These are phyloP conservation scores for Yamadazyma phyllophila DNA, from an alignment of 805 yeast species.

Conservation along the genomic window DNA sequence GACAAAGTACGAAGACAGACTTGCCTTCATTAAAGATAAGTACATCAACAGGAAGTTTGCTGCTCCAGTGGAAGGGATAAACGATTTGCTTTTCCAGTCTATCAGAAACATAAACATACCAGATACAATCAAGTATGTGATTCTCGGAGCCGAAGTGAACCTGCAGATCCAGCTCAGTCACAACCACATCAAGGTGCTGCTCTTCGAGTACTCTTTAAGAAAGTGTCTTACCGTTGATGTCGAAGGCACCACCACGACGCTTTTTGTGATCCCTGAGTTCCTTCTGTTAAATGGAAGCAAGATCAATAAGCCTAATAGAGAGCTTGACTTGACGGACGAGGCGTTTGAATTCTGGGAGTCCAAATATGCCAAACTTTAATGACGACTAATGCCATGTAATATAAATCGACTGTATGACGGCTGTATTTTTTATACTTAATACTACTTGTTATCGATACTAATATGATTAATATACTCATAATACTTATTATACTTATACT, in stretches of 20 bases:
- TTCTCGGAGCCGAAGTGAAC: slow-evolving; percentile 49
- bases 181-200: slow-evolving; percentile 17
- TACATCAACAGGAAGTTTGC: slow-evolving; percentile 56
- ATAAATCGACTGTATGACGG: too few species aligned
- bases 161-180: slow-evolving; percentile 29
- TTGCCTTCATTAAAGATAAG: slow-evolving; percentile 62
- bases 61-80: slow-evolving; percentile 18
- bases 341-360: slow-evolving; percentile 57
- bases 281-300: slow-evolving; percentile 55
- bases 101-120: slow-evolving; percentile 49
- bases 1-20: slow-evolving; percentile 47
- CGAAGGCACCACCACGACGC: slow-evolving; percentile 19
- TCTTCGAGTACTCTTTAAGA: slow-evolving; percentile 53
- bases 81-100: slow-evolving; percentile 48
- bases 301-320: slow-evolving; percentile 34
- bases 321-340: slow-evolving; percentile 38
- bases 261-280: slow-evolving; percentile 54
- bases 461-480: too few species aligned
- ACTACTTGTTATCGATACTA: too few species aligned
- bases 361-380: slow-evolving; percentile 13
- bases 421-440: too few species aligned
- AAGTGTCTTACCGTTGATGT: slow-evolving; percentile 34
- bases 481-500: too few species aligned
- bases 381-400: too few species aligned
- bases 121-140: slow-evolving; percentile 42